These are phyloP conservation scores for Boletus vermiculosoides DNA, from an alignment of 768 basidiomycete species.

Conservation along the genomic window DNA sequence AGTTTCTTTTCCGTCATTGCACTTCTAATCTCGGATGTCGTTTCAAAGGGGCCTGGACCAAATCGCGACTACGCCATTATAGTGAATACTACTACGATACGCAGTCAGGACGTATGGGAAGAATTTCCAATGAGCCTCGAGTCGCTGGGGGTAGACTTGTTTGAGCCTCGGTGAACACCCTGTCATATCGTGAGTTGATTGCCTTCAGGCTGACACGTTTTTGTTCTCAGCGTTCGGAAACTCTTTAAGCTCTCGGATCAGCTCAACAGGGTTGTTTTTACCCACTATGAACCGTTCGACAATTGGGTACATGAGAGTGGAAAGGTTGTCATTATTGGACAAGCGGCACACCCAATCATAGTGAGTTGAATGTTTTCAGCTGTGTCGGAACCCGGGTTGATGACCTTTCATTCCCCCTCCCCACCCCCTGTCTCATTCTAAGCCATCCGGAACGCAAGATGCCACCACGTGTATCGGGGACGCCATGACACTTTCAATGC, in stretches of 20 bases:
- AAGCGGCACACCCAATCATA: slow-evolving; percentile 57
- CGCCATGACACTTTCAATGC: slow-evolving; percentile 54
- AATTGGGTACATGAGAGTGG: slow-evolving; percentile 51
- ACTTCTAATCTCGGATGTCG: background rate
- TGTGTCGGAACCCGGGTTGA: background rate
- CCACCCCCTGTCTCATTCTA: background rate
- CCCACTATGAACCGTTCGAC: slow-evolving; percentile 39
- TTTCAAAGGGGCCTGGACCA: slow-evolving; percentile 10
- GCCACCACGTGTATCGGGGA: slow-evolving; percentile 54
- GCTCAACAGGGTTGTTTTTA: slow-evolving; percentile 32
- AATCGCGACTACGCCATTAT: slow-evolving; percentile 17
- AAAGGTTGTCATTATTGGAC: slow-evolving; percentile 52
- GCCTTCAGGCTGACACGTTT: background rate
- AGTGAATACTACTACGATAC: slow-evolving; percentile 11
- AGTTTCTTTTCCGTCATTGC: too few species aligned
- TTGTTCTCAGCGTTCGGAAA: slow-evolving; percentile 15
- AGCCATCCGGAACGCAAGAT: slow-evolving; percentile 54
- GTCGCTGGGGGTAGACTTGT: slow-evolving; percentile 13
- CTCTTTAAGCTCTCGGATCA: slow-evolving; percentile 16
- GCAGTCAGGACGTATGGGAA: background rate
- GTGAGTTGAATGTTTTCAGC: slow-evolving; percentile 26
- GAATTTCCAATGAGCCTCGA: slow-evolving; percentile 14
- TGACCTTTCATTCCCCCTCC: background rate
- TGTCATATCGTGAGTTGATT: too few species aligned
- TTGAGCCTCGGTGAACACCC: slow-evolving; percentile 22